These are phyloP conservation scores for Cornus controversa DNA, from an alignment of 148 eudicot species.

Conservation along the genomic window DNA sequence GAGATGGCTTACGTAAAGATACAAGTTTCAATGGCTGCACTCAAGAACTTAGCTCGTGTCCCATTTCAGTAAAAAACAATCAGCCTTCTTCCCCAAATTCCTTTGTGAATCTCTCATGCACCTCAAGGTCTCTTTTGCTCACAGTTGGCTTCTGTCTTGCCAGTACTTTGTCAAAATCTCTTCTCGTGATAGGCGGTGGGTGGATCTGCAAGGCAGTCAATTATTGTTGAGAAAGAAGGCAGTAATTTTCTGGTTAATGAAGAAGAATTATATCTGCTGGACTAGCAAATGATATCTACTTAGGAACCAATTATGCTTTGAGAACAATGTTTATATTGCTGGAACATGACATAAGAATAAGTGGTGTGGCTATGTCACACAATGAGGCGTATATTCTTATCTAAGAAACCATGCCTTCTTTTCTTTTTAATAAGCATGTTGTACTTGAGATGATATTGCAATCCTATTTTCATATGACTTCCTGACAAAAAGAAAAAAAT, in stretches of 20 bases:
- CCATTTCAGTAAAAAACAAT: not conserved
- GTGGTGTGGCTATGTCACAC: too few species aligned
- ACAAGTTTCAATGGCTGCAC: not conserved
- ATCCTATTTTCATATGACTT: too few species aligned
- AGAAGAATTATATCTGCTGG: not conserved
- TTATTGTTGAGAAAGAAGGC: not conserved
- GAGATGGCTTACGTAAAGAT: not conserved
- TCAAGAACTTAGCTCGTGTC: too few species aligned
- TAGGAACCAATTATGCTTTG: too few species aligned
- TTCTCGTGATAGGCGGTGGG: constrained; percentile 72
- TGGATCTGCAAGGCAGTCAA: constrained; percentile 43
- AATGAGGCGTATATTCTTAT: too few species aligned
- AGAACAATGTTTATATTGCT: too few species aligned
- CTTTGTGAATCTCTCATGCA: constrained; percentile 74
- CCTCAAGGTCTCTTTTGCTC: constrained; percentile 76
- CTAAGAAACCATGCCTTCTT: too few species aligned
- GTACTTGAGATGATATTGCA: too few species aligned
- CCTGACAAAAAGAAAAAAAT: too few species aligned
- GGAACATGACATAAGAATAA: too few species aligned
- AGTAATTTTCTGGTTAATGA: not conserved
- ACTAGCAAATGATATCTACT: not conserved
- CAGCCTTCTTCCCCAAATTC: constrained; percentile 87
- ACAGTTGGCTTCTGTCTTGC: constrained; percentile 81
- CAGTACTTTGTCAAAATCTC: constrained; percentile 77
- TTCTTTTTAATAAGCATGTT: too few species aligned